Evolutionary conservation across 78 protist genomes (phyloP).

Genomic region (Dictyostelium capitatum): DNA sequence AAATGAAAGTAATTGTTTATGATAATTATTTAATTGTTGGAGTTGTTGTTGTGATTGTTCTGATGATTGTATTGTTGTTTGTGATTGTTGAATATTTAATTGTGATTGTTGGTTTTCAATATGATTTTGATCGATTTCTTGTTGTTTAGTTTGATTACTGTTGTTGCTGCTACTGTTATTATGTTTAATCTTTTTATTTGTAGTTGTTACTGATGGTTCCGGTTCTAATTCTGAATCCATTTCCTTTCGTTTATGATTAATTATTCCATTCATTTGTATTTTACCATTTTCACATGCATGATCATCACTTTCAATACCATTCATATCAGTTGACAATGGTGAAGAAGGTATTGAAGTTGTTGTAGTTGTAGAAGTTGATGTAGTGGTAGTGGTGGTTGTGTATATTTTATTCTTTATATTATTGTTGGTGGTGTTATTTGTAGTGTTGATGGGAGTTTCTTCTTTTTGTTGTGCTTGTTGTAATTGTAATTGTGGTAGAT

Average conservation of each 20-base stretch:
- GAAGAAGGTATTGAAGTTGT: background rate
- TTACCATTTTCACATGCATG: constrained; percentile 5
- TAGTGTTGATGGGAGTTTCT: background rate
- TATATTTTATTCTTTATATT: too few species aligned
- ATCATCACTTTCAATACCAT: background rate
- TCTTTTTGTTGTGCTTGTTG: too few species aligned
- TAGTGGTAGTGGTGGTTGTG: background rate
- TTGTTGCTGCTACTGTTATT: background rate
- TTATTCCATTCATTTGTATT: background rate
- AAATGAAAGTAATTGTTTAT: constrained; percentile 25
- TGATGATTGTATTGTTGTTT: background rate
- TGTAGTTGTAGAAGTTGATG: background rate
- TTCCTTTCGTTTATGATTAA: background rate
- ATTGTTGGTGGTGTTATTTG: background rate
- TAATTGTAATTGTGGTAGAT: background rate
- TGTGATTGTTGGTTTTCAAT: background rate
- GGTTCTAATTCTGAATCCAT: background rate
- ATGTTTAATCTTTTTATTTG: constrained; percentile 8
- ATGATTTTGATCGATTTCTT: background rate
- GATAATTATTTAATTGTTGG: background rate
- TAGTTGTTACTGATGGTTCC: background rate
- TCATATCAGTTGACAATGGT: background rate
- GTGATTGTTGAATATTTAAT: background rate
- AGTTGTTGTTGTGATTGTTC: background rate
- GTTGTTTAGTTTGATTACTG: background rate